Evolutionary conservation across 352 stramenopile genomes (phyloP).

Genomic region (Aphanomyces cochlioides): DNA sequence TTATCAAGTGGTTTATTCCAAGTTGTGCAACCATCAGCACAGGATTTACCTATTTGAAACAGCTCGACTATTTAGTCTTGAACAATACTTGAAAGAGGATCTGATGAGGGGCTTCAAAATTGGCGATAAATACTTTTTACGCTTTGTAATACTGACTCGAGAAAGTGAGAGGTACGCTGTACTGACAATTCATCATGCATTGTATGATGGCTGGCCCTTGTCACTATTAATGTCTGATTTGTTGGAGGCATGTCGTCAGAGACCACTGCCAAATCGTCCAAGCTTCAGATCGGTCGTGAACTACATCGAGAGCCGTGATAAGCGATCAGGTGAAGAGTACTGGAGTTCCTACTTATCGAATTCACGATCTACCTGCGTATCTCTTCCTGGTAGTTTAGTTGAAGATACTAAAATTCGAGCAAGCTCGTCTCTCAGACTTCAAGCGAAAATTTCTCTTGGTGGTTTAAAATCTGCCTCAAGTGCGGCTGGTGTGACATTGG

Average conservation of each 20-base stretch:
- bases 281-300: neutral
- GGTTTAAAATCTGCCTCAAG: neutral
- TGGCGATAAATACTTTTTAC: neutral
- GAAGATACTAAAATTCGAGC: too few relatives aligned
- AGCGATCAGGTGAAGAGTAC: neutral
- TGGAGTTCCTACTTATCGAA: neutral
- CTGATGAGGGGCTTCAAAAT: neutral
- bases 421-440: neutral
- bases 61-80: neutral
- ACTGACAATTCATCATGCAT: slow-evolving; percentile 1
- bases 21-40: neutral
- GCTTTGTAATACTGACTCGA: neutral
- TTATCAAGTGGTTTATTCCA: slow-evolving; percentile 1
- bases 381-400: too few relatives aligned
- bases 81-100: slow-evolving; percentile 14
- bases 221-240: slow-evolving; percentile 5
- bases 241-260: neutral
- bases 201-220: slow-evolving; percentile 1
- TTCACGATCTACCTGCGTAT: neutral
- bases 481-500: neutral
- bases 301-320: neutral
- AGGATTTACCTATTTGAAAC: neutral
- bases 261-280: too few relatives aligned
- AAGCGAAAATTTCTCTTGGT: neutral
- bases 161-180: neutral